phyloP scores from a whole-genome alignment of 2,329 filamentous ascomycete genomes.

The Podosphaera xanthii region DNA sequence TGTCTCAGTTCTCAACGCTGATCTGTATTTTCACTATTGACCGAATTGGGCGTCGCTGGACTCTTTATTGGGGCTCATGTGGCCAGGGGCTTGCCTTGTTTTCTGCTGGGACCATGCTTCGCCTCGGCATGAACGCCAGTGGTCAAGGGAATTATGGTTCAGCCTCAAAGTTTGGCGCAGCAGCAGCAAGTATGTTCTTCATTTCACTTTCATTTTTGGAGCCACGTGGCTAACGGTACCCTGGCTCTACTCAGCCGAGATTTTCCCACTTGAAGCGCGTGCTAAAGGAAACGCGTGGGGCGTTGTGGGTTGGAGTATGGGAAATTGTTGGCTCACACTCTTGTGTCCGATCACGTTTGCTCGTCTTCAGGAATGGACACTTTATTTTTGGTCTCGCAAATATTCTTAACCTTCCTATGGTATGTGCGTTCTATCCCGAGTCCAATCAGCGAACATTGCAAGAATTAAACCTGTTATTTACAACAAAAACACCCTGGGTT shows the following conservation, averaged over 20 bases:
- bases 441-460: conserved; percentile 52
- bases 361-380: conserved; percentile 42
- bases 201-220: conserved; percentile 44
- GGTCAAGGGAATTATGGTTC: conserved; percentile 22
- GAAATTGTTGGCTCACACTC: conserved; percentile 38
- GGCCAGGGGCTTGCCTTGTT: conserved; percentile 46
- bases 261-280: conserved; percentile 47
- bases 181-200: conserved; percentile 37
- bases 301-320: conserved; percentile 36
- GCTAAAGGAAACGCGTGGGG: conserved; percentile 43
- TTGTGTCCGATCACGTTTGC: conserved; percentile 22
- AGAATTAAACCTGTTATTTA: conserved; percentile 54
- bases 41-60: conserved; percentile 44
- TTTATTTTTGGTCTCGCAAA: conserved; percentile 54
- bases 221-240: conserved; percentile 29
- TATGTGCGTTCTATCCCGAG: conserved; percentile 50
- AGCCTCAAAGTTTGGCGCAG: conserved; percentile 32
- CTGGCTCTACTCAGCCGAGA: conserved; percentile 48
- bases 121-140: conserved; percentile 24
- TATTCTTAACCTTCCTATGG: conserved; percentile 37
- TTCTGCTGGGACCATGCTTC: conserved; percentile 37
- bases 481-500: conserved; percentile 39
- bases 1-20: conserved; percentile 33
- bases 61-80: conserved; percentile 42
- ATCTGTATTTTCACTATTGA: conserved; percentile 50